Conservation (phyloP, 2,329 filamentous ascomycete genomes). For the Penicillium freii region DNA sequence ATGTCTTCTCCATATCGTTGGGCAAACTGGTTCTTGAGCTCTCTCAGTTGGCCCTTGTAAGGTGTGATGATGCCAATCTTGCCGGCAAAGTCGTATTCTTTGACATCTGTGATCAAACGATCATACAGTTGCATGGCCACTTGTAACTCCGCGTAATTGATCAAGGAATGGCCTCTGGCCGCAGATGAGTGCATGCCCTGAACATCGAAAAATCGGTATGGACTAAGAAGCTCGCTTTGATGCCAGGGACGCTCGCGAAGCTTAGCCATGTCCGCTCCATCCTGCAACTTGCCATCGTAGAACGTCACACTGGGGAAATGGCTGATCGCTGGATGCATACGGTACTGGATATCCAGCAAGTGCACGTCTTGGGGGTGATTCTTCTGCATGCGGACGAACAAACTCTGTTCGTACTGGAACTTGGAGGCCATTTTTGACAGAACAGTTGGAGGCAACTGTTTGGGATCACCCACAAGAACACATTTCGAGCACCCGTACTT, state of each 20-base stretch:
- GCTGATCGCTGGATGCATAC: constrained; percentile 98
- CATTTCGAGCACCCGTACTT: constrained; percentile 98
- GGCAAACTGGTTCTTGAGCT: constrained; percentile 73
- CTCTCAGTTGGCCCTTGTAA: constrained; percentile 87
- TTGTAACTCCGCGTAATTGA: constrained; percentile 83
- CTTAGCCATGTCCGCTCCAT: constrained; percentile 77
- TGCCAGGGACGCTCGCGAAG: constrained; percentile 85
- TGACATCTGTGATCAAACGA: constrained; percentile 71
- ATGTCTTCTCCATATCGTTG: constrained; percentile 72
- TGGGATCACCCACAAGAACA: constrained; percentile 94
- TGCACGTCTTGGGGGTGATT: constrained; percentile 87
- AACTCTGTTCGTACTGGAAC: constrained; percentile 94
- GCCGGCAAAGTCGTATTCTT: constrained; percentile 65
- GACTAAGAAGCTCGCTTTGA: constrained; percentile 72
- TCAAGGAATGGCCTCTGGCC: constrained; percentile 79
- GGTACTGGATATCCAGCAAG: constrained; percentile 95
- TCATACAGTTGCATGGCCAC: constrained; percentile 83
- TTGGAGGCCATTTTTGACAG: constrained; percentile 87
- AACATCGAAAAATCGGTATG: constrained; percentile 97
- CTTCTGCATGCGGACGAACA: constrained; percentile 97
- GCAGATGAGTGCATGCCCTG: constrained; percentile 80
- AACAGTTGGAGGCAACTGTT: constrained; percentile 93
- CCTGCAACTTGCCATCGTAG: constrained; percentile 82
- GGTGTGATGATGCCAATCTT: constrained; percentile 98
- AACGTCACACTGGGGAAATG: constrained; percentile 85